Percentiles rank a stretch among this genome's conserved stretches.
Evolutionary conservation across 306 rosid species (phyloP).

Genomic region (Sophora flavescens): DNA sequence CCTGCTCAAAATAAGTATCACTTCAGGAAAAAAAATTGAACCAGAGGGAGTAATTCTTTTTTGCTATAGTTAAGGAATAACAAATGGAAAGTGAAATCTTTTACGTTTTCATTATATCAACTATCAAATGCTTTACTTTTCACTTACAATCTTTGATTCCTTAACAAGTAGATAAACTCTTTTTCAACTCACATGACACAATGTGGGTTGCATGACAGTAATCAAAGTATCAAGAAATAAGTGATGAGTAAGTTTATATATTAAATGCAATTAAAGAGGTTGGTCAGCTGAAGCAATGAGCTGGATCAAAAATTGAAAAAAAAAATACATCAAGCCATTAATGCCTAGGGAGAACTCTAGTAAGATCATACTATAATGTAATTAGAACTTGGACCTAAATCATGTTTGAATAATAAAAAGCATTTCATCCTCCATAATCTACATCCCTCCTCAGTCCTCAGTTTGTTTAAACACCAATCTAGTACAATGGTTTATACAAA

Average conservation of each 20-base stretch:
- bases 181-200: not conserved
- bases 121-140: too few species aligned
- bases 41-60: not conserved
- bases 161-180: too few species aligned
- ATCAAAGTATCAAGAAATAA: slow-evolving; percentile 21
- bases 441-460: too few species aligned
- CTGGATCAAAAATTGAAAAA: not conserved
- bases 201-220: not conserved
- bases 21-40: not conserved
- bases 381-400: too few species aligned
- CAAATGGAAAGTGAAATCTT: not conserved
- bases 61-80: not conserved
- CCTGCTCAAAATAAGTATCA: not conserved
- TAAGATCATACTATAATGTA: not conserved
- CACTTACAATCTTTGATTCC: too few species aligned
- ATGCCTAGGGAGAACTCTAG: not conserved
- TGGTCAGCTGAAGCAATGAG: not conserved
- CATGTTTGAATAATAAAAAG: not conserved
- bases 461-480: too few species aligned
- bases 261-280: not conserved
- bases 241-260: not conserved
- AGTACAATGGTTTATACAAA: too few species aligned
- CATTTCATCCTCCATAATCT: not conserved
- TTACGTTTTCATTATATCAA: too few species aligned
- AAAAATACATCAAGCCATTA: slow-evolving; percentile 22